Percentiles rank a stretch among this genome's conserved stretches.
phyloP scores from a whole-genome alignment of 768 basidiomycete species.

The Leccinum sublutescens region DNA sequence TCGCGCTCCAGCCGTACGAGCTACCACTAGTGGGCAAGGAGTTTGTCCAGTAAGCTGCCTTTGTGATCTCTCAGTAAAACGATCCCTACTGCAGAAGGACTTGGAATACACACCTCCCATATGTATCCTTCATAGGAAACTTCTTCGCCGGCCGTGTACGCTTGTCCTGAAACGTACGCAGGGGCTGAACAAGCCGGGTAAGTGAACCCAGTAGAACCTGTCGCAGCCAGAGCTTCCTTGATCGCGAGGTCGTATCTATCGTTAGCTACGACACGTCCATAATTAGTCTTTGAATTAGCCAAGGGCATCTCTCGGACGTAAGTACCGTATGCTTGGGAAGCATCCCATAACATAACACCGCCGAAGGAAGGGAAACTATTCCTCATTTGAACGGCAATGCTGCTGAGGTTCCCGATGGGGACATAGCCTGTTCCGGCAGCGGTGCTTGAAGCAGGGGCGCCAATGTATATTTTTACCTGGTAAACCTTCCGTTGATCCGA shows the following conservation, averaged over 20 bases:
- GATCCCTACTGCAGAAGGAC: neutral
- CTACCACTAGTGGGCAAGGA: conserved; percentile 45
- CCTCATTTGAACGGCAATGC: conserved; percentile 34
- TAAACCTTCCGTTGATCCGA: neutral
- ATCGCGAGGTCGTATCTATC: conserved; percentile 57
- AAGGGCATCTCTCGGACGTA: conserved; percentile 8
- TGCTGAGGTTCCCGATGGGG: conserved; percentile 31
- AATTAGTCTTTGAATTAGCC: conserved; percentile 4
- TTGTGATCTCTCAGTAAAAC: neutral
- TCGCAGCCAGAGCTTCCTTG: conserved; percentile 56
- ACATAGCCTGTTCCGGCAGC: conserved; percentile 43
- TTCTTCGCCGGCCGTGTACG: conserved; percentile 49
- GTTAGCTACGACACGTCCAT: conserved; percentile 41
- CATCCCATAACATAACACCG: conserved; percentile 46
- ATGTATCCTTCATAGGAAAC: conserved; percentile 63
- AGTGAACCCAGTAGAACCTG: conserved; percentile 68
- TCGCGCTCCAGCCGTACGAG: conserved; percentile 62
- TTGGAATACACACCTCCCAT: conserved; percentile 48
- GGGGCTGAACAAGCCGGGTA: conserved; percentile 61
- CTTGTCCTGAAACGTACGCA: conserved; percentile 46
- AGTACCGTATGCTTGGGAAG: conserved; percentile 39
- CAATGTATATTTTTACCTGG: conserved; percentile 43
- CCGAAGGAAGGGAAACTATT: conserved; percentile 43
- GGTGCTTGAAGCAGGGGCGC: conserved; percentile 40
- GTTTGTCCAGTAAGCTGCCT: conserved; percentile 64